phyloP scores from a whole-genome alignment of 2,329 filamentous ascomycete species.

The Phoma herbarum region DNA sequence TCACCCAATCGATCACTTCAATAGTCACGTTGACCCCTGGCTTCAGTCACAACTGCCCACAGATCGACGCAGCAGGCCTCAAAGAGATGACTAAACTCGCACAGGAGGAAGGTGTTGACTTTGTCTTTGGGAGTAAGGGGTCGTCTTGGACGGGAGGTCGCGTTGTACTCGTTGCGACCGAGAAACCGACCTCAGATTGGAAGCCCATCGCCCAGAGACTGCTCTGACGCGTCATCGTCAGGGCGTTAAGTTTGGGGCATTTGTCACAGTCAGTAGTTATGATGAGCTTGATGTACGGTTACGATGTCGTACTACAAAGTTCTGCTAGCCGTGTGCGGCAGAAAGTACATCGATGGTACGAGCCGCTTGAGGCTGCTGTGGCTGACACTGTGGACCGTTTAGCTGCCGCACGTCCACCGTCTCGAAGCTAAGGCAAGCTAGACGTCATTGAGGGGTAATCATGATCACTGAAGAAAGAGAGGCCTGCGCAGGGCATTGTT shows the following conservation, averaged over 20 bases:
- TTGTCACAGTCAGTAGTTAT: background rate
- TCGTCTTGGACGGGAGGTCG: conserved; percentile 47
- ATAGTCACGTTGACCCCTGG: conserved; percentile 3
- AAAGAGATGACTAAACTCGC: conserved; percentile 33
- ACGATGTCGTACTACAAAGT: background rate
- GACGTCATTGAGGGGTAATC: conserved; percentile 19
- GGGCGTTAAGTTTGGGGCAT: background rate
- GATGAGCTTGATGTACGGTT: conserved; percentile 2
- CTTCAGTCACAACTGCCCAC: conserved; percentile 39
- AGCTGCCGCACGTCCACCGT: background rate
- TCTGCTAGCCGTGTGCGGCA: conserved; percentile 3
- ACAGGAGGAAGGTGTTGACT: conserved; percentile 33
- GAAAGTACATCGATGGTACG: conserved; percentile 1
- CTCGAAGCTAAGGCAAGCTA: conserved; percentile 7
- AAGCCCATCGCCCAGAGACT: conserved; percentile 43
- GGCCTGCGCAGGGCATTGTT: background rate
- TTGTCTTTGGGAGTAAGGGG: conserved; percentile 28
- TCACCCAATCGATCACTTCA: background rate
- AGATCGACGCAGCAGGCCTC: conserved; percentile 33
- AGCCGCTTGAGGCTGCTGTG: conserved; percentile 17
- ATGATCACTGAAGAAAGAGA: background rate
- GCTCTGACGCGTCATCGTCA: conserved; percentile 29
- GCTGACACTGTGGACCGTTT: conserved; percentile 15
- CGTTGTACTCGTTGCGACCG: conserved; percentile 53
- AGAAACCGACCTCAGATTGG: conserved; percentile 51